Evolutionary conservation across 495 filamentous ascomycete species (phyloP).

Genomic region (Annulohypoxylon bovei): DNA sequence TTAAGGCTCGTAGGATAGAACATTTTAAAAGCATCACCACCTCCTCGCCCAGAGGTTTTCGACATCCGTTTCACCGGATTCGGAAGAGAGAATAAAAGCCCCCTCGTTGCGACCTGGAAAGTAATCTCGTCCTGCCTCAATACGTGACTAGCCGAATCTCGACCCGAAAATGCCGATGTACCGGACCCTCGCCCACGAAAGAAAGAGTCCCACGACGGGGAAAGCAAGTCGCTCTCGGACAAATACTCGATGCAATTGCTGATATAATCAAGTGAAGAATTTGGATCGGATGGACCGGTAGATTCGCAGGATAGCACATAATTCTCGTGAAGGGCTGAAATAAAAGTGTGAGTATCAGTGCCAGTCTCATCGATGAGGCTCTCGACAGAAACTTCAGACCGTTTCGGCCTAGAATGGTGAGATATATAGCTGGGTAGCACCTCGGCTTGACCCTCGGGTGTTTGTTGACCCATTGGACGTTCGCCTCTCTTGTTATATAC

Average conservation of each 20-base stretch:
- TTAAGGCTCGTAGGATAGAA: slow-evolving; percentile 84
- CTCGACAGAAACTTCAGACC: slow-evolving; percentile 76
- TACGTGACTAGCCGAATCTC: slow-evolving; percentile 70
- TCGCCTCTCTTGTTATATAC: slow-evolving; percentile 89
- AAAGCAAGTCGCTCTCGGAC: slow-evolving; percentile 87
- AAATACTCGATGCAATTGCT: slow-evolving; percentile 81
- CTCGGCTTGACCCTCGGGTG: slow-evolving; percentile 53
- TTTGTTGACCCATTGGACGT: slow-evolving; percentile 38
- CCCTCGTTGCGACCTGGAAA: slow-evolving; percentile 87
- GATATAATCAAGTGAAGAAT: slow-evolving; percentile 70
- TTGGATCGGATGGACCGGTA: slow-evolving; percentile 53
- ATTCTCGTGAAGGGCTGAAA: slow-evolving; percentile 95
- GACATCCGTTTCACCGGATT: slow-evolving; percentile 78
- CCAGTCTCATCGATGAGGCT: slow-evolving; percentile 87
- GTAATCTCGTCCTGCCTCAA: slow-evolving; percentile 91
- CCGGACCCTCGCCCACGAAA: slow-evolving; percentile 58
- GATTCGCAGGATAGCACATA: slow-evolving; percentile 84
- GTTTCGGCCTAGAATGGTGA: slow-evolving; percentile 68
- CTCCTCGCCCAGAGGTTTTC: slow-evolving; percentile 52
- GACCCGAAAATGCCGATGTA: slow-evolving; percentile 51
- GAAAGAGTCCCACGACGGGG: slow-evolving; percentile 66
- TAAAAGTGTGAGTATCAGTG: slow-evolving; percentile 87
- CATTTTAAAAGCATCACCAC: slow-evolving; percentile 78
- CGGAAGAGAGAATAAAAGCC: slow-evolving; percentile 83
- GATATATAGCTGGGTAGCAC: slow-evolving; percentile 68